These are phyloP conservation scores for Morella rubra DNA, from an alignment of 306 rosid genomes.

Conservation along the genomic window DNA sequence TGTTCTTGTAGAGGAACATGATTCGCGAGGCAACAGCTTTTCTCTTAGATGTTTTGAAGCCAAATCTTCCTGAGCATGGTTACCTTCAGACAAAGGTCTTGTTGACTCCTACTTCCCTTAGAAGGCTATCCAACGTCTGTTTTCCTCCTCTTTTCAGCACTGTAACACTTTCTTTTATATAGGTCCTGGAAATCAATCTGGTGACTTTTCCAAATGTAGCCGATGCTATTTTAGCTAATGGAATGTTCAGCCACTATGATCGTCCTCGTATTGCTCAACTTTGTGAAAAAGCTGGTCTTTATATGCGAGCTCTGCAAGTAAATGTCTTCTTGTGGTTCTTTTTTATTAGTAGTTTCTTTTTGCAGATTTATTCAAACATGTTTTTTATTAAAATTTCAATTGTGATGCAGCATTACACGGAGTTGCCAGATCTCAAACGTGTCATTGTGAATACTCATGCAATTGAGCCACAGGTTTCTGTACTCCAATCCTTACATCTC, in stretches of 20 bases:
- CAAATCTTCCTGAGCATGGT: slow-evolving; percentile 93
- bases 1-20: slow-evolving; percentile 72
- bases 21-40: slow-evolving; percentile 99
- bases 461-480: slow-evolving; percentile 94
- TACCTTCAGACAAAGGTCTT: slow-evolving; percentile 89
- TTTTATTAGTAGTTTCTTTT: background rate
- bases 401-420: slow-evolving; percentile 89
- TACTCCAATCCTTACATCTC: slow-evolving; percentile 24
- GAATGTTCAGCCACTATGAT: slow-evolving; percentile 98
- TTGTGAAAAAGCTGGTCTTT: slow-evolving; percentile 97
- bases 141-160: slow-evolving; percentile 23
- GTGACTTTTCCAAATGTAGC: slow-evolving; percentile 98
- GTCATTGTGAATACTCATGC: slow-evolving; percentile 98
- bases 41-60: slow-evolving; percentile 91
- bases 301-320: slow-evolving; percentile 94
- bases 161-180: slow-evolving; percentile 28
- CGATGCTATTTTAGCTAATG: slow-evolving; percentile 97
- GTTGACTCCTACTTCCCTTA: slow-evolving; percentile 9
- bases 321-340: slow-evolving; percentile 30
- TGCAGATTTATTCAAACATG: slow-evolving; percentile 7
- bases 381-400: slow-evolving; percentile 22
- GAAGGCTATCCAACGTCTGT: background rate
- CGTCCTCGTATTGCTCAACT: slow-evolving; percentile 97
- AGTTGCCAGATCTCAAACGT: slow-evolving; percentile 96
- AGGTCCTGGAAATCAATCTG: slow-evolving; percentile 96